phyloP scores from a whole-genome alignment of 2,329 filamentous ascomycete species.

The Ophiostoma ips region DNA sequence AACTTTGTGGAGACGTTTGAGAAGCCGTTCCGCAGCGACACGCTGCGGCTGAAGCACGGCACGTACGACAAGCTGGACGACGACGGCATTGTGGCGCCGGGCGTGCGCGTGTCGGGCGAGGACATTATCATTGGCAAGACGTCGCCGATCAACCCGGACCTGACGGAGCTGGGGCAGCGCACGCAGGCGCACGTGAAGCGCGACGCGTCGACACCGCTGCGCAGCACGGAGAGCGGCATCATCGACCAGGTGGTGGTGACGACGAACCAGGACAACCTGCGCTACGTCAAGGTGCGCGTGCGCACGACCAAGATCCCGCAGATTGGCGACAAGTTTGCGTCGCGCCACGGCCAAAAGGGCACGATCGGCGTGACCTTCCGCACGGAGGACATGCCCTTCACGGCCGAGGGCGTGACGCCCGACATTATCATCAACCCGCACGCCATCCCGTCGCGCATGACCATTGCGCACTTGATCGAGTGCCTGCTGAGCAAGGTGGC shows the following conservation, averaged over 20 bases:
- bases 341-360: conserved; percentile 97
- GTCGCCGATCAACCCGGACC: conserved; percentile 81
- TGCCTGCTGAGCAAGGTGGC: conserved; percentile 95
- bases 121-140: conserved; percentile 99
- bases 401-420: conserved; percentile 75
- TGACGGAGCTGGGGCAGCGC: conserved; percentile 83
- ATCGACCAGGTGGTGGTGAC: conserved; percentile 88
- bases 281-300: conserved; percentile 95
- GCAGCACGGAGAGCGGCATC: conserved; percentile 94
- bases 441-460: conserved; percentile 99
- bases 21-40: conserved; percentile 81
- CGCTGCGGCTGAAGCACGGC: conserved; percentile 81
- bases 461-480: conserved; percentile 99
- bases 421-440: conserved; percentile 99
- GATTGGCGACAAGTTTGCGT: conserved; percentile 98
- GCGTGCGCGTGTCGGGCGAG: conserved; percentile 87
- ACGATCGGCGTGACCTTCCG: conserved; percentile 98
- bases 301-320: conserved; percentile 96
- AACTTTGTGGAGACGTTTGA: conserved; percentile 89
- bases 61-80: conserved; percentile 97
- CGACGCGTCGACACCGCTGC: conserved; percentile 86
- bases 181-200: conserved; percentile 84
- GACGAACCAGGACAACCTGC: conserved; percentile 84
- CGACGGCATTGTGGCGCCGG: conserved; percentile 86
- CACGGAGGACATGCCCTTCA: conserved; percentile 98